Conservation (phyloP, 2,329 filamentous ascomycete species). For the Colletotrichum tofieldiae region DNA sequence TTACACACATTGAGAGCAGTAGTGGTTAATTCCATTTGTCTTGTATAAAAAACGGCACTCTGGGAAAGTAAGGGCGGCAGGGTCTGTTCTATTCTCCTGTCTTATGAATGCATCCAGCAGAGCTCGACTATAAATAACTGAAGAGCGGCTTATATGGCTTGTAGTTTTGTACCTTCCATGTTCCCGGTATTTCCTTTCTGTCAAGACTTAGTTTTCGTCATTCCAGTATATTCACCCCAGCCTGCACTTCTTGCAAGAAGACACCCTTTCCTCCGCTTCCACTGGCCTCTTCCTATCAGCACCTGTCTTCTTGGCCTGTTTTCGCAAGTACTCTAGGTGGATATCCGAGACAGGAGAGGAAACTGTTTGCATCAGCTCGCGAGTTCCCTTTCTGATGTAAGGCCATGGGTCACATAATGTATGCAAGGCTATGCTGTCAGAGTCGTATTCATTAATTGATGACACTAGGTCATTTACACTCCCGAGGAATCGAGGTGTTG, state of each 20-base stretch:
- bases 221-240: no score
- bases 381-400: not conserved
- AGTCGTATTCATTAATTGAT: not conserved
- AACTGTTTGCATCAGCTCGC: not conserved
- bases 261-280: not conserved
- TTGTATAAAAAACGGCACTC: no score
- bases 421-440: no score
- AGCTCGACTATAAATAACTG: no score
- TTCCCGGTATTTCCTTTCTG: no score
- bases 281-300: not conserved
- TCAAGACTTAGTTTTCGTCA: no score
- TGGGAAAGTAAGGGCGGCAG: not conserved
- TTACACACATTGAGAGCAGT: no score
- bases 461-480: not conserved
- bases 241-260: not conserved
- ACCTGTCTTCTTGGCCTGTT: constrained; percentile 27
- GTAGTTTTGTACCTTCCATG: no score
- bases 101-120: no score
- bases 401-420: not conserved
- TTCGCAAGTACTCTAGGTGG: not conserved
- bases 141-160: no score
- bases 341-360: not conserved
- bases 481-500: not conserved
- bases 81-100: not conserved
- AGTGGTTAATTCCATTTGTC: no score